Evolutionary conservation across 2,329 filamentous ascomycete genomes (phyloP).

Genomic region (Cyclaneusma minus): DNA sequence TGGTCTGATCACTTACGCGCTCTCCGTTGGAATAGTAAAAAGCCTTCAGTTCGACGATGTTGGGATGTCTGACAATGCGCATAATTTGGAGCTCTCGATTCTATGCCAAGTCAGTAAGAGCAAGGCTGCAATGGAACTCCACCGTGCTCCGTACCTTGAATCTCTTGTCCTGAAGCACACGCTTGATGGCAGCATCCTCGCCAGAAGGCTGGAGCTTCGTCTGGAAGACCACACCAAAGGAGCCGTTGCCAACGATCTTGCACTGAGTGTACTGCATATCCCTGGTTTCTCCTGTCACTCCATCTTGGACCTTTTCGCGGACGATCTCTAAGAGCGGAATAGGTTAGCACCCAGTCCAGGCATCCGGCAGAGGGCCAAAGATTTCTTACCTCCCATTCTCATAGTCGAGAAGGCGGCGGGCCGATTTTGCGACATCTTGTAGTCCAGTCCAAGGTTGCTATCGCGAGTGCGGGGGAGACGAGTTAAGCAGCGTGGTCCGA

Average conservation of each 20-base stretch:
- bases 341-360: constrained; percentile 12
- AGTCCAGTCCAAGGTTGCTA: constrained; percentile 19
- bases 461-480: constrained; percentile 24
- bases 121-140: constrained; percentile 1
- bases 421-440: constrained; percentile 73
- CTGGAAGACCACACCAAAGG: constrained; percentile 97
- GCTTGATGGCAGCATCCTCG: constrained; percentile 97
- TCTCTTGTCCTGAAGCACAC: constrained; percentile 95
- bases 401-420: constrained; percentile 76
- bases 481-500: constrained; percentile 28
- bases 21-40: constrained; percentile 99
- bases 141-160: constrained; percentile 65
- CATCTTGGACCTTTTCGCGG: constrained; percentile 97
- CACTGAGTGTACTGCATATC: constrained; percentile 98
- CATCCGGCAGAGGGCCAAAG: constrained; percentile 2
- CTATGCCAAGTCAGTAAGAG: constrained; percentile 32
- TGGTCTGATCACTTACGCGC: constrained; percentile 48
- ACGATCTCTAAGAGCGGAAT: constrained; percentile 61
- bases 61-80: constrained; percentile 96
- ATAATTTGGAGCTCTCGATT: constrained; percentile 99
- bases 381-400: constrained; percentile 82
- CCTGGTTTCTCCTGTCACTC: constrained; percentile 86
- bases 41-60: constrained; percentile 96
- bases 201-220: constrained; percentile 96
- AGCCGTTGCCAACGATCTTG: constrained; percentile 98